Evolutionary conservation across 176 grass and related monocot genomes (phyloP), one percentile per base, ranked within the genome.

Genomic region (Paspalum vaginatum): DNA sequence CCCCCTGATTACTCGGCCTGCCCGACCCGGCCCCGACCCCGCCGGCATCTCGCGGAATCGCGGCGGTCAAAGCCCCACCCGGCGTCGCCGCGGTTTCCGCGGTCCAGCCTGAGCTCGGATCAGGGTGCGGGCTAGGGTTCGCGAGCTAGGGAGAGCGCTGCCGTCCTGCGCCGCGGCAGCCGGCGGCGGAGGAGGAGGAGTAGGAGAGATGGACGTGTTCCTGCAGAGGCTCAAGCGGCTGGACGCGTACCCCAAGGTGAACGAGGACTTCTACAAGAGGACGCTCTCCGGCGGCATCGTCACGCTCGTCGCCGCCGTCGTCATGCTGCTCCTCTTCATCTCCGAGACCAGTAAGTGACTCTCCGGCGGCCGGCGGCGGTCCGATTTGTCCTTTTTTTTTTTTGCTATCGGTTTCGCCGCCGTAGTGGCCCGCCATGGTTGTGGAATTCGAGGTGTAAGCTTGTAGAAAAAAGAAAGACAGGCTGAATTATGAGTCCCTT

Each of bases 191-290:
- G 78, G 24, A 7, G 40, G 37, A 39, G 21, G 68, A 13, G 11
- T 0, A 13, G 43, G 39, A 15, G 84, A 41, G 76, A 98, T 98
- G 95, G 89, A 88, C 0, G 64, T 1, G 48, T 79, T 98, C 73
- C 78, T 98, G 52, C 87, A 91, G 69, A 93, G 80, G 86, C 85
- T 98, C 18, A 94, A 98, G 86, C 85, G 85, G 65, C 87, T 98
- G 65, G 95, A 98, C 65, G 95, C 95, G 26, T 98, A 91, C 87
- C 95, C 95, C 25, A 98, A 98, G 80, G 89, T 98, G 61, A 98
- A 98, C 84, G 95, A 98, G 85, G 95, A 98, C 81, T 98, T 98
- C 86, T 91, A 98, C 89, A 94, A 87, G 85, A 77, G 92, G 44
- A 98, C 95, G 47, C 90, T 94, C 59, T 98, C 95, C 46, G 95